A percentile compares a stretch with the other conserved stretches of the same genome.
These are phyloP conservation scores for Infundibulicybe gibba DNA, from an alignment of 768 basidiomycete genomes.

Conservation along the genomic window DNA sequence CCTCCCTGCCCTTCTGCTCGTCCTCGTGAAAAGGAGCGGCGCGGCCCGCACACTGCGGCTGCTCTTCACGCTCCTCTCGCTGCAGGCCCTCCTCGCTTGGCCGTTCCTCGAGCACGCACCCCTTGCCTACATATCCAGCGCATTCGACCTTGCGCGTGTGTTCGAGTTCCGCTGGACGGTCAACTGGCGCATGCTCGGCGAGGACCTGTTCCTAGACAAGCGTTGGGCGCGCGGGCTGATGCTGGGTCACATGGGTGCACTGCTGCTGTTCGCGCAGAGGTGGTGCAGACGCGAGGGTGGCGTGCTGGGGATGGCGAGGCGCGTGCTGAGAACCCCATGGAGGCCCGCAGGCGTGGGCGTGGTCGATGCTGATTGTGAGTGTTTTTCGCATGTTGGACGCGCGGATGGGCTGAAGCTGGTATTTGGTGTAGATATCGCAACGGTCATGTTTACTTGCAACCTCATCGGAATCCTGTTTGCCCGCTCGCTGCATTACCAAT, in stretches of 20 bases:
- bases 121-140: constrained; percentile 62
- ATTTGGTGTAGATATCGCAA: constrained; percentile 59
- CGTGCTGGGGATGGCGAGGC: constrained; percentile 45
- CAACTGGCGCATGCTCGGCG: constrained; percentile 89
- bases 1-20: constrained; percentile 81
- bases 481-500: constrained; percentile 95
- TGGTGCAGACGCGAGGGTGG: constrained; percentile 84
- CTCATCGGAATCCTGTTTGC: constrained; percentile 90
- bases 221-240: constrained; percentile 63
- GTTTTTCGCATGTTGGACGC: constrained; percentile 4
- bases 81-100: constrained; percentile 61
- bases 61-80: constrained; percentile 38
- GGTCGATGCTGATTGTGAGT: constrained; percentile 65
- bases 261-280: constrained; percentile 64
- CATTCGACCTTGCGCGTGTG: constrained; percentile 84
- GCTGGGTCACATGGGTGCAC: constrained; percentile 53
- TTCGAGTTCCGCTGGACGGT: constrained; percentile 98
- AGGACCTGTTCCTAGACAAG: constrained; percentile 69
- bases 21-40: constrained; percentile 75
- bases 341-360: constrained; percentile 41
- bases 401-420: neutral
- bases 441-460: constrained; percentile 87
- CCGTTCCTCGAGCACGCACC: constrained; percentile 67
- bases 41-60: constrained; percentile 48
- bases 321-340: constrained; percentile 49